A percentile compares a stretch with the other conserved stretches of the same genome.
Conservation (phyloP, 2,329 filamentous ascomycete species). For the Sclerotiophoma versabilis region DNA sequence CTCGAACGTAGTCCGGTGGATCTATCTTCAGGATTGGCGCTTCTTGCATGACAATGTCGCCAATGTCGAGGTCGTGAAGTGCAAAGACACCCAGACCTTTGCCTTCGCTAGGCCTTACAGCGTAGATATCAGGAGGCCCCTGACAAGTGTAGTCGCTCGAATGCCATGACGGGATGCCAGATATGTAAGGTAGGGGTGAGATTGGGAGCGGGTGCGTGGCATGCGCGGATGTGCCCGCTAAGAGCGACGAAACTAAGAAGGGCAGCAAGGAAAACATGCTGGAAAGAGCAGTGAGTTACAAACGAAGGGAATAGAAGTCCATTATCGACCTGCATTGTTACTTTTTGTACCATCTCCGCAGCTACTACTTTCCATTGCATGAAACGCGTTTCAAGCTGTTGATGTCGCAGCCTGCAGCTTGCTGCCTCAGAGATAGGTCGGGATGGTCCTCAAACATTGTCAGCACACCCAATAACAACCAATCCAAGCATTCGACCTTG, state of each 20-base stretch:
- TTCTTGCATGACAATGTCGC: constrained; percentile 52
- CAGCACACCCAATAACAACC: neutral
- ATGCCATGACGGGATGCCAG: constrained; percentile 22
- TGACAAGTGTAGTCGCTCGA: constrained; percentile 29
- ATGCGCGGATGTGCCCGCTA: constrained; percentile 2
- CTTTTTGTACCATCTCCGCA: constrained; percentile 3
- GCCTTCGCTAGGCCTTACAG: constrained; percentile 42
- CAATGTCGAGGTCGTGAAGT: constrained; percentile 43
- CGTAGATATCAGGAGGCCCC: constrained; percentile 35
- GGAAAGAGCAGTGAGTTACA: too few relatives aligned
- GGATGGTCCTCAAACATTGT: neutral
- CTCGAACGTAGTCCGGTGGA: constrained; percentile 37
- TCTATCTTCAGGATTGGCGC: constrained; percentile 46
- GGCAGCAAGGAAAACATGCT: neutral
- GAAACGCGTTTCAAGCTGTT: constrained; percentile 21
- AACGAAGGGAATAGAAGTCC: too few relatives aligned
- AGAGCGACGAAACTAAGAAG: neutral
- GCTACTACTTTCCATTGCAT: neutral
- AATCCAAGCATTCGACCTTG: neutral
- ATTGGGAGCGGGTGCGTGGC: constrained; percentile 20
- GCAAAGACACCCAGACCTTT: constrained; percentile 56
- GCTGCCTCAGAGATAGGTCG: constrained; percentile 6
- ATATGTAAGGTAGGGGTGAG: constrained; percentile 11
- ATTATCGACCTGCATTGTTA: neutral
- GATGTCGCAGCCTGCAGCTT: constrained; percentile 14